Evolutionary conservation across 192 early-diverging fungal genomes (phyloP), one percentile per base, ranked within the genome.

Genomic region (Obelidium mucronatum): DNA sequence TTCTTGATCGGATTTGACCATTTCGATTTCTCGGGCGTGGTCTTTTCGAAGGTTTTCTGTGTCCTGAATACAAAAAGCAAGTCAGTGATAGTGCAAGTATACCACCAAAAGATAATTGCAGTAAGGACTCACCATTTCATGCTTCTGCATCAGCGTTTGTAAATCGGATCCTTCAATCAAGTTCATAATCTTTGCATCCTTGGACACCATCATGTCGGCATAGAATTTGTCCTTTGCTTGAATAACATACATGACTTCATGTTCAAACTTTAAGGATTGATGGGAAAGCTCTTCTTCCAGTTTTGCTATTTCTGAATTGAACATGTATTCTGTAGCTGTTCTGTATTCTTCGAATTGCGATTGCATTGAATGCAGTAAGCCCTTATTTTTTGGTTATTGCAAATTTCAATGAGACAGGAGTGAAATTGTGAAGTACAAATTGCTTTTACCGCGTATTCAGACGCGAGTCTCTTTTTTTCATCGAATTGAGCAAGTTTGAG

Each of bases 141-240:
- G 87, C 68, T 90, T 88, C 74, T 90, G 87, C 80, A 90, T 88
- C 54, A 90, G 67, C 26, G 77, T 81, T 69, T 89, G 85, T 77
- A 90, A 70, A 65, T 90, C 89, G 2, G 81, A 81, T 0, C 89
- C 89, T 68, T 90, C 89, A 56, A 90, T 87, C 56, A 90, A 56
- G 39, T 81, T 85, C 87, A 90, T 89, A 58, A 90, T 90, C 71
- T 90, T 90, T 5, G 89, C 89, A 77, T 90, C 89, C 75, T 90
- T 90, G 13, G 87, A 77, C 6, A 90, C 84, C 89, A 90, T 90
- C 87, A 90, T 86, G 65, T 90, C 89, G 4, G 83, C 70, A 56
- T 90, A 90, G 55, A 90, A 90, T 77, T 86, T 89, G 78, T 90
- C 89, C 69, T 90, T 90, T 48, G 89, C 87, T 73, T 90, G 89